Percentiles rank a stretch among this genome's conserved stretches.
phyloP scores from a whole-genome alignment of 2,329 filamentous ascomycete species.

The Tolypocladium cylindrosporum region DNA sequence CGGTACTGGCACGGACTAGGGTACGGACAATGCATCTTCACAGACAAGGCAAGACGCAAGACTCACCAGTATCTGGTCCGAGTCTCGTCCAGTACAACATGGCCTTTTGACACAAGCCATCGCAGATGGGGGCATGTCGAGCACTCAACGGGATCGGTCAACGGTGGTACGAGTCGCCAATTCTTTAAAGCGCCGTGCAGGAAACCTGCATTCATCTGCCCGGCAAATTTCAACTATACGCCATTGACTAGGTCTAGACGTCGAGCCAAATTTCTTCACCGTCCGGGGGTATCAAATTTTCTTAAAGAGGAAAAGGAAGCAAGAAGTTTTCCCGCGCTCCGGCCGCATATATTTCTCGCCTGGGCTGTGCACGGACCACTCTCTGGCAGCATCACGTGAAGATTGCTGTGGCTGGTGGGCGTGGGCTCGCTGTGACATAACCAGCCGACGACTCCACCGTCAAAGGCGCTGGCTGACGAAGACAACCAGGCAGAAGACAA shows the following conservation, averaged over 20 bases:
- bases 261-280: constrained; percentile 44
- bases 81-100: not conserved
- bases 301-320: constrained; percentile 25
- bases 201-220: constrained; percentile 39
- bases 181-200: constrained; percentile 52
- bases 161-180: constrained; percentile 46
- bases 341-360: not conserved
- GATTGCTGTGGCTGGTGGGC: not conserved
- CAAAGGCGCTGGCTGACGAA: not conserved
- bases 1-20: not conserved
- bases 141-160: constrained; percentile 55
- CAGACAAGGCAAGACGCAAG: not conserved
- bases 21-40: not conserved
- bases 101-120: not conserved
- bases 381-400: not conserved
- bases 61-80: not conserved
- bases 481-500: not conserved
- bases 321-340: constrained; percentile 4
- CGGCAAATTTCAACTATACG: constrained; percentile 47
- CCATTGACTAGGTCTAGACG: constrained; percentile 29
- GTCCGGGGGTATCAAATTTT: constrained; percentile 49
- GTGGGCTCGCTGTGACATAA: not conserved
- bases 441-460: not conserved
- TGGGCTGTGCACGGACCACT: constrained; percentile 17
- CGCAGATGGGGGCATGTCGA: constrained; percentile 35